Evolutionary conservation across 148 eudicot species (phyloP), one percentile per base, ranked within the genome.

Genomic region (Camellia lanceoleosa): DNA sequence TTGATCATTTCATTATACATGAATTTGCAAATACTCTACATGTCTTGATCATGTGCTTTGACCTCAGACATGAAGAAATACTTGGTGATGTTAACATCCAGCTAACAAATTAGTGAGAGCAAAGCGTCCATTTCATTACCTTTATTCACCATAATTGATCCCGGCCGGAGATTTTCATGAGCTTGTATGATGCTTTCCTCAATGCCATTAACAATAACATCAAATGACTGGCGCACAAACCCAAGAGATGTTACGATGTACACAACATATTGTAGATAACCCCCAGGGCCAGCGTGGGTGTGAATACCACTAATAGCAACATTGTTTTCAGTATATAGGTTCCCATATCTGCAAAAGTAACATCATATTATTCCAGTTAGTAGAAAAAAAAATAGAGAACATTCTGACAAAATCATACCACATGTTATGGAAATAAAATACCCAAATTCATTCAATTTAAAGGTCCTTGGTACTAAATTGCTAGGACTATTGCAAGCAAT

Each of bases 281-380:
- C 99, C 63, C 97, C 99, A 10, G 99, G 99, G 55, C 99, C 99
- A 76, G 99, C 97, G 83, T 96, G 99, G 15, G 99, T 92, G 80
- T 96, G 99, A 74, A 93, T 96, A 46, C 99, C 99, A 81, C 99
- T 96, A 65, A 96, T 93, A 68, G 98, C 99, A 89, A 93, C 98
- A 89, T 96, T 96, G 2, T 88, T 86, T 80, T 93, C 97, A 18
- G 89, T 91, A 84, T 96, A 96, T 3, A 96, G 86, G 84, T 92
- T 74, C 47, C 99, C 98, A 80, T 93, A 96, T 86, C 99, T 96
- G 89, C 83, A 85, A 73, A 86, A 69, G 11, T 38, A 16, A 64
- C 16, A 42, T 18, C 62, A 49, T 23, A 59, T 23, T 3, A 42
- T 71, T 52, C 71, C 61, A 30, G 54, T 61, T 46, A 69, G 69